These are phyloP conservation scores for Leishmania braziliensis DNA, from an alignment of 208 protist genomes.

Conservation along the genomic window DNA sequence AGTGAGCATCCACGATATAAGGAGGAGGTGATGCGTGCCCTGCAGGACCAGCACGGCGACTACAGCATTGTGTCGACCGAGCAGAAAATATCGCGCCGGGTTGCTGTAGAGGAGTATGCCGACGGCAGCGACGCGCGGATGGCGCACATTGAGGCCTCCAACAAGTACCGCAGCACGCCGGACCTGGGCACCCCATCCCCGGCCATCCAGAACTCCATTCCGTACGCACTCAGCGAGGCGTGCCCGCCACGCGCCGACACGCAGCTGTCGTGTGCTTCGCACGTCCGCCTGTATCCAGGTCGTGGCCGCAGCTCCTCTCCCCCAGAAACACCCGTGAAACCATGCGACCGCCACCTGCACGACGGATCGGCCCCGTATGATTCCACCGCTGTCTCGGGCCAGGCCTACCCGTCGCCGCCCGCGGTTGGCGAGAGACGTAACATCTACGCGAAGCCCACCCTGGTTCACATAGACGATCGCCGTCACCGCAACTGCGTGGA, in stretches of 20 bases:
- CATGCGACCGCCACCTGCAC: conserved; percentile 32
- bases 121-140: conserved; percentile 38
- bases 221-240: conserved; percentile 60
- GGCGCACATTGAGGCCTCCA: conserved; percentile 32
- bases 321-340: conserved; percentile 11
- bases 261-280: conserved; percentile 13
- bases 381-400: conserved; percentile 35
- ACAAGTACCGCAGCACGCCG: conserved; percentile 33
- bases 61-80: conserved; percentile 52
- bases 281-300: conserved; percentile 38
- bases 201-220: conserved; percentile 37
- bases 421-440: conserved; percentile 50
- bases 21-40: conserved; percentile 27
- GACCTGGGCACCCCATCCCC: conserved; percentile 39
- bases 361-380: conserved; percentile 49
- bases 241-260: conserved; percentile 44
- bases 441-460: conserved; percentile 32
- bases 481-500: conserved; percentile 25
- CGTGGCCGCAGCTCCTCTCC: conserved; percentile 40
- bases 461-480: conserved; percentile 38
- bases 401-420: conserved; percentile 71
- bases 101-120: conserved; percentile 55
- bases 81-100: conserved; percentile 46
- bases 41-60: conserved; percentile 45
- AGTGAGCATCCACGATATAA: conserved; percentile 34